These are phyloP conservation scores for Adiantum capillusveneris DNA, from an alignment of 75 land plant species.

Conservation along the genomic window DNA sequence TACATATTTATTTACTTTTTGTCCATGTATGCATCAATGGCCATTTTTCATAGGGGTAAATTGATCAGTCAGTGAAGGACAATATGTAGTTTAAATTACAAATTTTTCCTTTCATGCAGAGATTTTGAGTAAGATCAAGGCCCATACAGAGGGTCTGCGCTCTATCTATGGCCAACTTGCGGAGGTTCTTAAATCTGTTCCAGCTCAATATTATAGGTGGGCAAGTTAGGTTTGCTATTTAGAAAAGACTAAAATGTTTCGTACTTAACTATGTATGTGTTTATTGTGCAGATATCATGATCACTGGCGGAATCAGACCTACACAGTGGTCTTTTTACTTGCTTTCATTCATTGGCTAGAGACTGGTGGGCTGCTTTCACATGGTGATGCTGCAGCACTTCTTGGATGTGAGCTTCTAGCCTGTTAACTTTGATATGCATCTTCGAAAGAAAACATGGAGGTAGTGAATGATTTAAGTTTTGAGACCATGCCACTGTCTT, in stretches of 20 bases:
- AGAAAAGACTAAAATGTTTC: background rate
- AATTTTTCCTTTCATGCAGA: constrained; percentile 25
- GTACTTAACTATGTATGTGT: background rate
- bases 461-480: no score
- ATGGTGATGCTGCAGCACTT: constrained; percentile 52
- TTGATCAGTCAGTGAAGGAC: no score
- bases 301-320: constrained; percentile 77
- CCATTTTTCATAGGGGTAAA: no score
- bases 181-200: constrained; percentile 48
- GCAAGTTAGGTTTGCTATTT: background rate
- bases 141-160: constrained; percentile 37
- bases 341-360: constrained; percentile 86
- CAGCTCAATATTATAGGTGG: constrained; percentile 80
- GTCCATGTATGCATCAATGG: no score
- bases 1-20: no score
- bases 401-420: constrained; percentile 58
- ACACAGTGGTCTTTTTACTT: constrained; percentile 57
- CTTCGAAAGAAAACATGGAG: no score
- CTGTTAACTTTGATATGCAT: background rate
- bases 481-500: no score
- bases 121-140: constrained; percentile 51
- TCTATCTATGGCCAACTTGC: constrained; percentile 44
- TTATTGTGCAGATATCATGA: constrained; percentile 60
- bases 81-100: no score
- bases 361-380: constrained; percentile 61